phyloP scores from a whole-genome alignment of 2,329 filamentous ascomycete species.

The Endoconidiophora laricicola region DNA sequence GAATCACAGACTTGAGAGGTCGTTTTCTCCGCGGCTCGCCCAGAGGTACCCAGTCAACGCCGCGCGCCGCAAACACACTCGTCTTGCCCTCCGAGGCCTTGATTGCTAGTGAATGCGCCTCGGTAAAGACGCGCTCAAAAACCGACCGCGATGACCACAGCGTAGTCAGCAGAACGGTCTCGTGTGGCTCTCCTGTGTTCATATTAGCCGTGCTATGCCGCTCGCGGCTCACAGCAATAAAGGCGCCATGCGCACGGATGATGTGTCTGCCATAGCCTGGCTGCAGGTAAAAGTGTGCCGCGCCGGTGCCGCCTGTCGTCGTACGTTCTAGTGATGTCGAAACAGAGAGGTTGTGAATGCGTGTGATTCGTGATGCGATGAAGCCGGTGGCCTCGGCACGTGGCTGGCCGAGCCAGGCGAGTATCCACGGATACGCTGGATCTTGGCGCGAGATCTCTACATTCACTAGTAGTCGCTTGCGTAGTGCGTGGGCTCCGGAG shows the following conservation, averaged over 20 bases:
- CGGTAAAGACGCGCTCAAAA: slow-evolving; percentile 76
- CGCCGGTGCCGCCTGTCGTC: slow-evolving; percentile 44
- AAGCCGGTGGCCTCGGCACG: slow-evolving; percentile 44
- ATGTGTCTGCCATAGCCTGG: slow-evolving; percentile 84
- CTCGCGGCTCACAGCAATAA: slow-evolving; percentile 72
- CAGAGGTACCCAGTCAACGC: slow-evolving; percentile 70
- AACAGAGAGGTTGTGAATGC: slow-evolving; percentile 43
- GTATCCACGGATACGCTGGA: slow-evolving; percentile 81
- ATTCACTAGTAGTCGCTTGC: slow-evolving; percentile 77
- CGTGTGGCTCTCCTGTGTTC: slow-evolving; percentile 76
- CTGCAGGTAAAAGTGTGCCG: slow-evolving; percentile 65
- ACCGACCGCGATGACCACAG: slow-evolving; percentile 78
- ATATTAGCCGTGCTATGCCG: slow-evolving; percentile 71
- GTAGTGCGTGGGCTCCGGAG: slow-evolving; percentile 54
- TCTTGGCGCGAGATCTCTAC: slow-evolving; percentile 93
- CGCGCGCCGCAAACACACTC: slow-evolving; percentile 71
- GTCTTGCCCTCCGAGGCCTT: slow-evolving; percentile 83
- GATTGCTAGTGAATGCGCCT: slow-evolving; percentile 67
- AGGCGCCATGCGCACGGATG: slow-evolving; percentile 70
- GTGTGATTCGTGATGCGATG: slow-evolving; percentile 39
- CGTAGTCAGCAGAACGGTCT: slow-evolving; percentile 83
- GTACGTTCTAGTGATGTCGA: slow-evolving; percentile 34
- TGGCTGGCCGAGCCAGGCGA: slow-evolving; percentile 84
- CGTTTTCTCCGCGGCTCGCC: slow-evolving; percentile 75
- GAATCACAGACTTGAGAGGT: slow-evolving; percentile 71